phyloP scores from a whole-genome alignment of 2,329 filamentous ascomycete species.

The Diaporthe nobilis region DNA sequence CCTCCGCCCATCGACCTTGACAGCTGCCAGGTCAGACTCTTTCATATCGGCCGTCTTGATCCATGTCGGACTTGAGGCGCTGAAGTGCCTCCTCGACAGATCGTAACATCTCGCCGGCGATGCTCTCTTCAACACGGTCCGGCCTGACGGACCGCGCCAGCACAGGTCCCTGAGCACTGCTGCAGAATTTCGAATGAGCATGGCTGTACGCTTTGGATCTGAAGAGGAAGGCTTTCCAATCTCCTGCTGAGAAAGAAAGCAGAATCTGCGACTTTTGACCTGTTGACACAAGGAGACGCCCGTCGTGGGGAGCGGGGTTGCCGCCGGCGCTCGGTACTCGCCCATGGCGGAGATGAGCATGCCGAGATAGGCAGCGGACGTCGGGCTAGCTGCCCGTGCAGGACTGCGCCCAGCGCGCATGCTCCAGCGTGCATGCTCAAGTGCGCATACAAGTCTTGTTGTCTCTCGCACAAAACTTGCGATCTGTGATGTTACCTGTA shows the following conservation, averaged over 20 bases:
- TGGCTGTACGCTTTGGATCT: neutral
- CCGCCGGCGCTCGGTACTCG: neutral
- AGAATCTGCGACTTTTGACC: too few relatives aligned
- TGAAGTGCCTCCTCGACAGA: slow-evolving; percentile 33
- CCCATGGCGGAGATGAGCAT: neutral
- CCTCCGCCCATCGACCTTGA: slow-evolving; percentile 71
- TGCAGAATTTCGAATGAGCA: neutral
- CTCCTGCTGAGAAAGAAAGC: neutral
- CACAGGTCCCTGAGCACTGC: neutral
- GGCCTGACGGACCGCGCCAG: neutral
- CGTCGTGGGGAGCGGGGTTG: slow-evolving; percentile 14
- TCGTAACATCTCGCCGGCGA: neutral
- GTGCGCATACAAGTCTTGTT: neutral
- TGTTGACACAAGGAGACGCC: neutral
- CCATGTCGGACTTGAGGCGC: neutral
- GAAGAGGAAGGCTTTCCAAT: too few relatives aligned
- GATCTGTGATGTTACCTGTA: too few relatives aligned
- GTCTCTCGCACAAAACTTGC: neutral
- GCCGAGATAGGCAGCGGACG: neutral
- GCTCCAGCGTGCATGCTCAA: neutral
- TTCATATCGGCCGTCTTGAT: slow-evolving; percentile 39
- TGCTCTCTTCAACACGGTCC: too few relatives aligned
- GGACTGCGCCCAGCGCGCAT: neutral
- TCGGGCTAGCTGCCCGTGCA: neutral
- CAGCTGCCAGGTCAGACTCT: slow-evolving; percentile 33